A percentile compares a stretch with the other conserved stretches of the same genome.
Conservation (phyloP, 192 early-diverging fungal genomes). For the Entomortierella lignicola region DNA sequence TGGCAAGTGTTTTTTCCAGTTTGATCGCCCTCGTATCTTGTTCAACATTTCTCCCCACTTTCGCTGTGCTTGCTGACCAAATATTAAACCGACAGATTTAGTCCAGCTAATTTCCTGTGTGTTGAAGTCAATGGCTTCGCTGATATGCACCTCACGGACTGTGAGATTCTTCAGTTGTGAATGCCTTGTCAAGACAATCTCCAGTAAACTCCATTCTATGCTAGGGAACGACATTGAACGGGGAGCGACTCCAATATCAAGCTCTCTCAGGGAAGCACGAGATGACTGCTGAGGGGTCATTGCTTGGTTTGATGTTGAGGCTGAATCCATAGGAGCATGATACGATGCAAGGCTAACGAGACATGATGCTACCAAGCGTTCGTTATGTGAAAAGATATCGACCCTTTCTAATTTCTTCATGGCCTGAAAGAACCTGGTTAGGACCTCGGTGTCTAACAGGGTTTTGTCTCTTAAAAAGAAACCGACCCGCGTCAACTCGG, state of each 20-base stretch:
- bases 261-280: neutral
- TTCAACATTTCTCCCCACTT: constrained; percentile 2
- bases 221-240: neutral
- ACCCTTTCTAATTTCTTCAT: constrained; percentile 18
- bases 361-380: constrained; percentile 1
- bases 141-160: neutral
- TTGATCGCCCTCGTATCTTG: neutral
- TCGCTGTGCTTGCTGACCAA: constrained; percentile 7
- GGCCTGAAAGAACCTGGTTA: constrained; percentile 9
- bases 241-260: constrained; percentile 11
- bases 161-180: neutral
- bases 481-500: constrained; percentile 6
- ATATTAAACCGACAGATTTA: neutral
- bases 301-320: neutral
- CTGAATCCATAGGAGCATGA: neutral
- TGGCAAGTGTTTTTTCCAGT: neutral
- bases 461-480: constrained; percentile 5
- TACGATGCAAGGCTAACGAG: constrained; percentile 6
- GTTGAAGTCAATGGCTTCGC: constrained; percentile 1
- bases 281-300: neutral
- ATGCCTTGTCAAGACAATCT: constrained; percentile 8
- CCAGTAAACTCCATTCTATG: constrained; percentile 11
- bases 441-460: neutral
- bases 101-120: neutral
- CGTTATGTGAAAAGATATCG: constrained; percentile 9